Evolutionary conservation across 768 basidiomycete species (phyloP), one percentile per base, ranked within the genome.

Genomic region (Rhizopogon vesiculosus): DNA sequence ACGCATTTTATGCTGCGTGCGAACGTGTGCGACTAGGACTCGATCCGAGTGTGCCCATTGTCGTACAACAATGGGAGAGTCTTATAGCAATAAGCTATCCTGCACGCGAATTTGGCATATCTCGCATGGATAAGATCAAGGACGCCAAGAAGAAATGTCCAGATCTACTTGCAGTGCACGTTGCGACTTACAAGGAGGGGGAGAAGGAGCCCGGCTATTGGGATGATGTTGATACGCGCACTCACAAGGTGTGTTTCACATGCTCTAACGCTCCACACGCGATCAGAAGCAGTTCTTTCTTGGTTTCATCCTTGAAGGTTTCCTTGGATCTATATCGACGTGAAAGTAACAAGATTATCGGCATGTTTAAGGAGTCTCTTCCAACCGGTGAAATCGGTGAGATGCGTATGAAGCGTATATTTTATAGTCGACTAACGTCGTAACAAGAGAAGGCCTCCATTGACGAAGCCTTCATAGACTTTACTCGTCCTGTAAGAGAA

Each of bases 41-140:
- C 44, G 76, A 80, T 50, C 78, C 79, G 42, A 76, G 78, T 16
- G 77, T 69, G 1, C 92, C 93, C 0, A 76, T 95, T 10, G 90
- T 92, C 5, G 92, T 93, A 6, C 78, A 87, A 43, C 93, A 96
- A 60, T 95, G 94, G 94, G 83, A 89, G 44, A 77, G 83, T 15
- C 67, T 95, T 52, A 98, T 99, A 56, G 97, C 97, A 0, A 89
- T 98, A 59, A 98, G 95, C 71, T 98, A 99, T 66, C 87, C 94
- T 5, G 96, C 97, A 0, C 82, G 97, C 59, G 85, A 84, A 64
- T 98, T 81, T 66, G 96, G 95, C 5, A 95, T 99, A 62, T 91
- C 92, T n/a, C 76, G 96, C 45, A 91, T 93, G 84, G 88, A 87
- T 69, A 87, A 85, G 66, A 74, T 86, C 56, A 80, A 85, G 64